These are phyloP conservation scores for Pestalotiopsis sp. DNA, from an alignment of 2,329 filamentous ascomycete genomes.

Conservation along the genomic window DNA sequence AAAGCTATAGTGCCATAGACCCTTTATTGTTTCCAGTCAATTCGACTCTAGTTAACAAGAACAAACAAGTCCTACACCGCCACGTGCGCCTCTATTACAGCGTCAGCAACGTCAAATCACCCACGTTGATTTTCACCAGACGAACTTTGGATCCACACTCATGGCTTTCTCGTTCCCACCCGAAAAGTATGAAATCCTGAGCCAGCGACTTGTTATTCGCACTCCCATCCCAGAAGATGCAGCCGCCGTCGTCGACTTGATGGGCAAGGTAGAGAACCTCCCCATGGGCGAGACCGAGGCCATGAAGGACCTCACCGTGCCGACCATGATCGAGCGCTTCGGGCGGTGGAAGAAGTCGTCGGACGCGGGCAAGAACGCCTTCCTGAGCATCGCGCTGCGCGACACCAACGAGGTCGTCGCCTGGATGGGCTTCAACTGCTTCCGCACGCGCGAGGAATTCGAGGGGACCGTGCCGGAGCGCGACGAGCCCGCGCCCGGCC, in stretches of 20 bases:
- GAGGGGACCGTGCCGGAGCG: conserved; percentile 1
- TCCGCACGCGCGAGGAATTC: neutral
- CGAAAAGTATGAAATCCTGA: neutral
- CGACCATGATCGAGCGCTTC: neutral
- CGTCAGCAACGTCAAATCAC: neutral
- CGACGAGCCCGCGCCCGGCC: neutral
- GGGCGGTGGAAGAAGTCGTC: conserved; percentile 2
- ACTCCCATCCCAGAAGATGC: neutral
- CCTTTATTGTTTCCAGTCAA: neutral
- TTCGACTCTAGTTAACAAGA: too few species aligned
- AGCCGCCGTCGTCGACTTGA: neutral
- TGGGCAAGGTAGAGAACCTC: conserved; percentile 8
- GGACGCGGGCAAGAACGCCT: neutral
- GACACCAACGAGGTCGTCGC: conserved; percentile 8
- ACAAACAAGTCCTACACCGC: too few species aligned
- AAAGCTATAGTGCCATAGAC: neutral
- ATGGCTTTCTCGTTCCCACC: conserved; percentile 9
- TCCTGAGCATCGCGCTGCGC: conserved; percentile 1
- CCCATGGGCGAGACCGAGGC: neutral
- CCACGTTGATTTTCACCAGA: neutral
- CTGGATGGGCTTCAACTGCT: conserved; percentile 12
- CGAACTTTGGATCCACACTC: neutral
- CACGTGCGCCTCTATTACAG: too few species aligned
- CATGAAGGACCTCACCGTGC: neutral
- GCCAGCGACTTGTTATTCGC: conserved; percentile 5